These are phyloP conservation scores for Plicaturopsis crispa DNA, from an alignment of 768 basidiomycete genomes.

Conservation along the genomic window DNA sequence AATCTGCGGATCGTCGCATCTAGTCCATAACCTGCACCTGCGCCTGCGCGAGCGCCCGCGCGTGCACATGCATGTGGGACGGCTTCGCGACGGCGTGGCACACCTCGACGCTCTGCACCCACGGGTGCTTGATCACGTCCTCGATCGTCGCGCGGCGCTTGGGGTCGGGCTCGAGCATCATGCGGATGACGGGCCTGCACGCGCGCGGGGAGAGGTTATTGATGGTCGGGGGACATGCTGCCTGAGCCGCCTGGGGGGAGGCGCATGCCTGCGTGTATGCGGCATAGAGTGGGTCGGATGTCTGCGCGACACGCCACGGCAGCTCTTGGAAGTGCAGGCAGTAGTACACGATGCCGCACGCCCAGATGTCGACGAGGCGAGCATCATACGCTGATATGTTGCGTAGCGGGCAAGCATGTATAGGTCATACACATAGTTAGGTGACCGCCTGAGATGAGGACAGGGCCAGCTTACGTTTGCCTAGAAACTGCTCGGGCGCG, in stretches of 20 bases:
- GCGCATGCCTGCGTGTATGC: slow-evolving; percentile 55
- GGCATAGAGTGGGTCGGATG: slow-evolving; percentile 71
- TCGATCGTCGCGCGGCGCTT: slow-evolving; percentile 70
- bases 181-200: slow-evolving; percentile 75
- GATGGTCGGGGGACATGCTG: slow-evolving; percentile 56
- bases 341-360: slow-evolving; percentile 94
- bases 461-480: slow-evolving; percentile 75
- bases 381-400: slow-evolving; percentile 81
- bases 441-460: slow-evolving; percentile 25
- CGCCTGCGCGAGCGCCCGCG: slow-evolving; percentile 48
- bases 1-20: no score
- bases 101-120: slow-evolving; percentile 78
- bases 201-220: slow-evolving; percentile 84
- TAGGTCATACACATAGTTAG: slow-evolving; percentile 24
- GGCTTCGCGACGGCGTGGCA: slow-evolving; percentile 62
- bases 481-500: slow-evolving; percentile 93
- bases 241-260: slow-evolving; percentile 34
- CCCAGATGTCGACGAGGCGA: slow-evolving; percentile 96
- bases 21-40: slow-evolving; percentile 35
- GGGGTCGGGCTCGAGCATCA: slow-evolving; percentile 95
- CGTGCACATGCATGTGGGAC: slow-evolving; percentile 65
- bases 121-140: slow-evolving; percentile 60
- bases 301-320: slow-evolving; percentile 94
- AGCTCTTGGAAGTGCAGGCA: slow-evolving; percentile 97
- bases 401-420: slow-evolving; percentile 9